Base-by-base conservation (phyloP, 768 basidiomycete genomes). In the Tephrocybe sp. region DNA sequence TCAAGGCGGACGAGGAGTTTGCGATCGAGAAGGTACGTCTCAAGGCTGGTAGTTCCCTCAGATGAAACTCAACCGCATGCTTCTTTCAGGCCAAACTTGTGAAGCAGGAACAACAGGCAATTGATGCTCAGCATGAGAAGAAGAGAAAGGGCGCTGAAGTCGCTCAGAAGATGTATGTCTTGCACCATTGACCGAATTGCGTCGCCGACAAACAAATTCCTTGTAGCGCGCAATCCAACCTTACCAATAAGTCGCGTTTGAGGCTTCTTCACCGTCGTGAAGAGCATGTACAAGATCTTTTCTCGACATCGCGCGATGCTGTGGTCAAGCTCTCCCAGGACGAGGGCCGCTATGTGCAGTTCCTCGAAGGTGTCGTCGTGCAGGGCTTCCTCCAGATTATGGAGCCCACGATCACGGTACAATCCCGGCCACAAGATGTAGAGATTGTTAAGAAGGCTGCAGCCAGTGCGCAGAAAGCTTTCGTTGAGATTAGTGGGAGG, bases 1-100 rank as follows among this genome's bases (percentile, higher is more conserved):
- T 97, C 52, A 99, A 99, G 69, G 95, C 97, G 0, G 94, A 99
- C 54, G 94, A 98, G 67, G 95, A 99, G 72, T 98, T 98, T 64
- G 89, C 95, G 16, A 98, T 99, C 57, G 97, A 99, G 68, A 99
- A 99, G 82, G 94, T 85, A 31, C 10, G 23, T 16, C 24, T 1
- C 6, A 33, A 18, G 46, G 23, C 48, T 31, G 21, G 38, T 18
- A n/a, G 13, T 7, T 15, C 19, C 7, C 15, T 42, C 11, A 18
- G 46, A 42, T 46, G 11, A 6, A 24, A 37, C 36, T 22, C 22
- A 30, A 6, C 16, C 40, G 15, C 18, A 31, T 18, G 13, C 22
- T 23, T 24, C 37, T 10, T 18, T 8, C 62, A 97, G 94, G 95
- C 94, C 42, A 97, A 92, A 70, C 86, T 98, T 50, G 95, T 99